phyloP scores from a whole-genome alignment of 2,329 filamentous ascomycete genomes.

The Fusarium duplospermum region DNA sequence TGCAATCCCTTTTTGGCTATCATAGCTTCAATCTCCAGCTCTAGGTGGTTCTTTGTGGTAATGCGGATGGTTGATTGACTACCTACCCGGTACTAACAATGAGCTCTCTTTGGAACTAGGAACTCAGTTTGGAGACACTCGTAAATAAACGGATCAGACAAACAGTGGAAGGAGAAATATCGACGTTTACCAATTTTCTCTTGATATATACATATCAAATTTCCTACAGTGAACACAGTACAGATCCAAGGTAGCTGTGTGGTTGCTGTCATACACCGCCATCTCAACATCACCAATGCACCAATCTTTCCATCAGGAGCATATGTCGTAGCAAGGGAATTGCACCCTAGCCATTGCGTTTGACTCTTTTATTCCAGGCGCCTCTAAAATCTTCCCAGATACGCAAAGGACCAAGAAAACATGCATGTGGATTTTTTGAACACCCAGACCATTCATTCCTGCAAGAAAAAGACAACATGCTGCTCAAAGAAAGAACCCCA shows the following conservation, averaged over 20 bases:
- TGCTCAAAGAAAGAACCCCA: background rate
- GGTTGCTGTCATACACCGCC: background rate
- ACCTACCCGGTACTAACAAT: background rate
- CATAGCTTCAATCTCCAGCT: background rate
- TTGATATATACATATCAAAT: background rate
- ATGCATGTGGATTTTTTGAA: background rate
- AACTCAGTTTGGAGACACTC: background rate
- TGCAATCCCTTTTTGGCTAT: background rate
- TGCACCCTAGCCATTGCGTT: background rate
- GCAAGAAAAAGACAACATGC: background rate
- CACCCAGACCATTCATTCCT: background rate
- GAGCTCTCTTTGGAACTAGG: background rate
- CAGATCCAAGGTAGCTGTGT: background rate
- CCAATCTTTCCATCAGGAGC: background rate
- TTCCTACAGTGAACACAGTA: too few relatives aligned
- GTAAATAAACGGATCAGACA: background rate
- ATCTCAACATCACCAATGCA: background rate
- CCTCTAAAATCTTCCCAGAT: background rate
- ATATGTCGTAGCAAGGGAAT: background rate
- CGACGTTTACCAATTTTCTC: background rate
- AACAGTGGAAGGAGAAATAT: background rate
- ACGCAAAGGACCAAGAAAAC: background rate
- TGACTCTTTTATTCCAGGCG: background rate
- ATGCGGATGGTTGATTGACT: background rate
- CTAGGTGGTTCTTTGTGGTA: background rate